Percentiles rank a stretch among this genome's conserved stretches.
phyloP scores from a whole-genome alignment of 2,329 filamentous ascomycete genomes.

The Paecilomyces dactylethromorphus region DNA sequence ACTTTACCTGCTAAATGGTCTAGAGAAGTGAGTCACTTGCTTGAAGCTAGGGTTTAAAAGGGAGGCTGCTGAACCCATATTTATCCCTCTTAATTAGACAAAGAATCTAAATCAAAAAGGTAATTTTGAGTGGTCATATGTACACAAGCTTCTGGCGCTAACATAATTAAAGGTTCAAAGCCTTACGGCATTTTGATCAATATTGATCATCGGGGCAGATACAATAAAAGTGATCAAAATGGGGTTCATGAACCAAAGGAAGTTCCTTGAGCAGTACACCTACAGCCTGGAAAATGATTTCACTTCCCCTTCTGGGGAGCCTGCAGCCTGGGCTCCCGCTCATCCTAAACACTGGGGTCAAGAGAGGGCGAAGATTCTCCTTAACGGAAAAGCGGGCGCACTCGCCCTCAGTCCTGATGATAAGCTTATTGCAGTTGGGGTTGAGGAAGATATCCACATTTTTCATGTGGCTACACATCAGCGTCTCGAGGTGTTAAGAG shows the following conservation, averaged over 20 bases:
- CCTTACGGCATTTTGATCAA: too few species aligned
- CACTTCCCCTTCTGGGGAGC: neutral
- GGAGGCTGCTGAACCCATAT: too few species aligned
- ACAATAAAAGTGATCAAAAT: neutral
- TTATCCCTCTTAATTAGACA: too few species aligned
- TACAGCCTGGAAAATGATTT: neutral
- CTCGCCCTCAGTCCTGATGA: neutral
- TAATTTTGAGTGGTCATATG: too few species aligned
- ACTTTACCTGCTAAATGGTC: too few species aligned
- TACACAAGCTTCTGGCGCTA: too few species aligned
- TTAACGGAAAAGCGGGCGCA: neutral
- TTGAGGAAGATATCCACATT: conserved; percentile 1
- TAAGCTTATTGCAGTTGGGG: neutral
- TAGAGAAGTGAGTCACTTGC: too few species aligned
- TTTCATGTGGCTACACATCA: neutral
- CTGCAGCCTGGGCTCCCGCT: neutral
- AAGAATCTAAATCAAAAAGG: too few species aligned
- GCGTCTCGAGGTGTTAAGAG: neutral
- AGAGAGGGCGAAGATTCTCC: conserved; percentile 1
- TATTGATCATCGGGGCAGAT: neutral
- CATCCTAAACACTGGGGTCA: conserved; percentile 2
- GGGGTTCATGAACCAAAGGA: neutral
- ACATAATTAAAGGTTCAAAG: too few species aligned
- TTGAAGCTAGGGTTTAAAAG: too few species aligned
- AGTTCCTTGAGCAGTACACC: conserved; percentile 1